These are phyloP conservation scores for Trichoderma guizhouense DNA, from an alignment of 2,329 filamentous ascomycete genomes.

Conservation along the genomic window DNA sequence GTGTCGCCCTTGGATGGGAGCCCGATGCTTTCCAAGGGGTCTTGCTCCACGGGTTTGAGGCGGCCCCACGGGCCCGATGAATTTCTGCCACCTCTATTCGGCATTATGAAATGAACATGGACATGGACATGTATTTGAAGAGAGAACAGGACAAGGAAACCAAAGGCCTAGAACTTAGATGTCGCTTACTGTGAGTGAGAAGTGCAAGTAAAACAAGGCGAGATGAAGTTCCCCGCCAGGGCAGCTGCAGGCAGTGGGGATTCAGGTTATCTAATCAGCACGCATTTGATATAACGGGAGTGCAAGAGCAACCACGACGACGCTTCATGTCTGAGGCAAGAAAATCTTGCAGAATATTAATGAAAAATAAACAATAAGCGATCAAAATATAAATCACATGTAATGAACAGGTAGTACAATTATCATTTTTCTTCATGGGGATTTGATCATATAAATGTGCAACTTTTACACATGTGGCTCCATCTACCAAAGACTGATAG, in stretches of 20 bases:
- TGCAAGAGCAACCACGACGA: background rate
- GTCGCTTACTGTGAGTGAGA: background rate
- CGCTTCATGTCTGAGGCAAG: background rate
- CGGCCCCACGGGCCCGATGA: slow-evolving; percentile 62
- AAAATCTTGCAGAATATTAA: background rate
- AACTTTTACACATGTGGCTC: background rate
- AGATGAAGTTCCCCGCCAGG: background rate
- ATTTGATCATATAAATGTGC: background rate
- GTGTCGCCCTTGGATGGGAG: slow-evolving; percentile 89
- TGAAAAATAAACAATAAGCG: background rate
- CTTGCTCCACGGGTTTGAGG: slow-evolving; percentile 69
- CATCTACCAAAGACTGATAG: background rate
- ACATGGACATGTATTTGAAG: background rate
- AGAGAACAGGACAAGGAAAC: background rate
- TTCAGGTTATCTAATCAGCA: slow-evolving; percentile 9
- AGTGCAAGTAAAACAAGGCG: background rate
- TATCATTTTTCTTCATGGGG: background rate
- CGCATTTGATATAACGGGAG: background rate
- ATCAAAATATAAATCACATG: background rate
- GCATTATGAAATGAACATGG: slow-evolving; percentile 23
- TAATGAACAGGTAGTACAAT: background rate
- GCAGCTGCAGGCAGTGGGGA: background rate
- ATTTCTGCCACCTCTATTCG: slow-evolving; percentile 30
- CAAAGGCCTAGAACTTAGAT: background rate
- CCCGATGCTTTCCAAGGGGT: slow-evolving; percentile 77